Evolutionary conservation across 176 grass and related monocot species (phyloP).

Genomic region (Carex littledalei): DNA sequence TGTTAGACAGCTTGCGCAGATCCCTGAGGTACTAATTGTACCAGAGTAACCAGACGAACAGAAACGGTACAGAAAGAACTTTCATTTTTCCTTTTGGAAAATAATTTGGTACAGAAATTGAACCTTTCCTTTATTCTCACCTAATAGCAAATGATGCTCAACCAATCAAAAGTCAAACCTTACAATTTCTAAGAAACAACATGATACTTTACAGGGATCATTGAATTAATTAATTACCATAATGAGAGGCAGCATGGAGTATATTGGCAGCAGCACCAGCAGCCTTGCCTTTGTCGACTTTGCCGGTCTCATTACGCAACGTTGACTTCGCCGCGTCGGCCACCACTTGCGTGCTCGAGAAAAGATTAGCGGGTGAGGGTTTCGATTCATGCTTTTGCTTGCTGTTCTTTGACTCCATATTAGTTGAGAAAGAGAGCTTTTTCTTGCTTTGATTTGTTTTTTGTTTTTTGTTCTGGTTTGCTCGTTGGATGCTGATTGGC

Average conservation of each 20-base stretch:
- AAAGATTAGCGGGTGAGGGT: conserved; percentile 32
- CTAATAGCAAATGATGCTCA: background rate
- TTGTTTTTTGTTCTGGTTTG: background rate
- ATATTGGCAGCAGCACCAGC: conserved; percentile 60
- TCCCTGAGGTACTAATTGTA: background rate
- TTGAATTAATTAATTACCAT: conserved; percentile 21
- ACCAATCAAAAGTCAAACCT: conserved; percentile 6
- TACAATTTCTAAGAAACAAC: conserved; percentile 2
- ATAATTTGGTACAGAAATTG: background rate
- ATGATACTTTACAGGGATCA: background rate
- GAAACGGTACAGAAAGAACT: background rate
- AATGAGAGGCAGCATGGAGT: conserved; percentile 68
- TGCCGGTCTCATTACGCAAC: conserved; percentile 47
- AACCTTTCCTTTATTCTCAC: background rate
- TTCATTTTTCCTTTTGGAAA: background rate
- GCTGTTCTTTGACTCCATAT: conserved; percentile 16
- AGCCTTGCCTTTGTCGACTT: conserved; percentile 70
- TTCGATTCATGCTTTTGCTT: background rate
- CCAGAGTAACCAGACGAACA: background rate
- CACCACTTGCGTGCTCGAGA: conserved; percentile 79
- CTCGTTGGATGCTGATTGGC: background rate
- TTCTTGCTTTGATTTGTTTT: background rate
- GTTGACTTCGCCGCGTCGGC: conserved; percentile 64
- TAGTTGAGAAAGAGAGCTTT: background rate
- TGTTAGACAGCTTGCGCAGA: background rate